Base-by-base conservation (phyloP, 2,329 filamentous ascomycete species). In the Capronia epimyces region DNA sequence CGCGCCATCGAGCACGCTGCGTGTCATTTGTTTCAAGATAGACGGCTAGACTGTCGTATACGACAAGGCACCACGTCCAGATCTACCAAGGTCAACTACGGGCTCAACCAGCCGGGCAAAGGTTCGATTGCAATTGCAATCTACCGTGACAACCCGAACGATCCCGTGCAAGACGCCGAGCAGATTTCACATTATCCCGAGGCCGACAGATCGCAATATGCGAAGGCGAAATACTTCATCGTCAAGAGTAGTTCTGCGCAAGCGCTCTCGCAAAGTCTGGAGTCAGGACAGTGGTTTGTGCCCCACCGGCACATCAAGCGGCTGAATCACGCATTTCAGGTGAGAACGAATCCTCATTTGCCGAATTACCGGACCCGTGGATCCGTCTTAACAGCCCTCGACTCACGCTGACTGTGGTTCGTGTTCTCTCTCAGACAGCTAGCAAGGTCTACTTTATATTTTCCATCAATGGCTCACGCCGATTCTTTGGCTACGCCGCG, bases 61-160 rank as follows among this genome's bases (percentile, higher is more conserved):
- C 55, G 55, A 21, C 45, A 49, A 39, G 48, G 45, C 15, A 31
- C 40, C 4, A 44, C 25, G 15, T 39, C 47, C n/a, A 43, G 55
- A 31, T 57, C 55, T 5, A 57, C 51, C 22, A 57, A 57, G 22
- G 51, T 57, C 29, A 49, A 53, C 27, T 57, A 57, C 18, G 55
- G 51, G 8, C 37, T 52, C 22, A 45, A 46, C 21, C 24, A 29
- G 12, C 18, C 41, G 2, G 49, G 22, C 12, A 31, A 43, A 6
- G 15, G 24, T n/a, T 32, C 39, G 3, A 45, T 53, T 12, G 42
- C 54, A n/a, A 45, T 52, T 12, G 44, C 34, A n/a, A n/a, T n/a
- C n/a, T n/a, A n/a, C 31, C 34, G 24, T 16, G 44, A 52, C 5
- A 21, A 39, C 9, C 24, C 40, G 2, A 49, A 40, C 24, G 39